phyloP scores from a whole-genome alignment of 78 protist genomes.

The Emiliania huxleyi region DNA sequence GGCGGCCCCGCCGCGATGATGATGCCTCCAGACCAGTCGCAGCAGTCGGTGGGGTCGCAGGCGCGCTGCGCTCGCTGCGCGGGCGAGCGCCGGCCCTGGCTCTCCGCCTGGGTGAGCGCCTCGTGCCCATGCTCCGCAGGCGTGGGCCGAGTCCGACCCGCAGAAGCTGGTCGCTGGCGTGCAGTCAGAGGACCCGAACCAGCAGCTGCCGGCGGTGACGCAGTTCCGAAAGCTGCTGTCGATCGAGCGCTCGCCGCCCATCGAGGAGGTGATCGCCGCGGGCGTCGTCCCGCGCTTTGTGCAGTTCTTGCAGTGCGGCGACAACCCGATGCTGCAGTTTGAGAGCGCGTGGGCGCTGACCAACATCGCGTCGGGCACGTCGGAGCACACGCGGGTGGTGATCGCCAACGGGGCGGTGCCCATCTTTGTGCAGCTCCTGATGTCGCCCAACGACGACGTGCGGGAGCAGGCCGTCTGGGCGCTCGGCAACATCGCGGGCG shows the following conservation, averaged over 20 bases:
- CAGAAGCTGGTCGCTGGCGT: neutral
- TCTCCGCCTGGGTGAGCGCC: too few relatives aligned
- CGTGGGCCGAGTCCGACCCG: constrained; percentile 18
- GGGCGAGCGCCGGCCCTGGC: too few relatives aligned
- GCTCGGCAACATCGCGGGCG: constrained; percentile 98
- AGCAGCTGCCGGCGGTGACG: constrained; percentile 48
- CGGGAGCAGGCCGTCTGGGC: constrained; percentile 98
- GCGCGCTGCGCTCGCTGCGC: too few relatives aligned
- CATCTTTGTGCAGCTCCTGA: constrained; percentile 79
- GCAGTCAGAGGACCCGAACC: neutral
- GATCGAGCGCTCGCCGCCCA: constrained; percentile 90
- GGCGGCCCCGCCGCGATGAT: too few relatives aligned
- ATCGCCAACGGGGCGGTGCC: constrained; percentile 86
- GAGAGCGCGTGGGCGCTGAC: constrained; percentile 98
- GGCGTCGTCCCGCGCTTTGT: constrained; percentile 91
- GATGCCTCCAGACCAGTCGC: too few relatives aligned
- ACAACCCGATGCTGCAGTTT: constrained; percentile 48
- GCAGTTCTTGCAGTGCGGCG: constrained; percentile 62
- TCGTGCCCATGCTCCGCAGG: too few relatives aligned
- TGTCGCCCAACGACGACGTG: constrained; percentile 78
- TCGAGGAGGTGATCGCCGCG: constrained; percentile 82
- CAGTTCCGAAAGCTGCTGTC: constrained; percentile 84
- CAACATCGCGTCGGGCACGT: constrained; percentile 96
- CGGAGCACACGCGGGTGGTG: constrained; percentile 86
- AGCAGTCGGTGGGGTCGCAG: too few relatives aligned